Conservation (phyloP, 1,284 basidiomycete species). For the Papiliotrema flavescens region DNA sequence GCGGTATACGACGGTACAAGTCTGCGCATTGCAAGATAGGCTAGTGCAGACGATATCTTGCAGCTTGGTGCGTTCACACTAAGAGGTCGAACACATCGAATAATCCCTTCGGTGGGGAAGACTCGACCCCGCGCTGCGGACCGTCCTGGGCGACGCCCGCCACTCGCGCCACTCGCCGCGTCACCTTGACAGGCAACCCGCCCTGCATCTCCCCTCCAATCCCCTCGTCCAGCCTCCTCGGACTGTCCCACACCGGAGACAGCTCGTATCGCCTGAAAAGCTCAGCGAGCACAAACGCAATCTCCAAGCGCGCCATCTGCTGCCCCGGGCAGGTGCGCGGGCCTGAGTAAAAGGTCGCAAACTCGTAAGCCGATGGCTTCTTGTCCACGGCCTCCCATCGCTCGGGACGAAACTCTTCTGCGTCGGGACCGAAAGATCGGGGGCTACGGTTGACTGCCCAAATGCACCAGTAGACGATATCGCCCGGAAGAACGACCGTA, state of each 20-base stretch:
- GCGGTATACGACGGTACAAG: too few relatives aligned
- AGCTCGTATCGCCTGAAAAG: conserved; percentile 16
- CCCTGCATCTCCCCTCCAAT: conserved; percentile 15
- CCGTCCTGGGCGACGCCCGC: too few relatives aligned
- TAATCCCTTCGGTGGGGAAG: too few relatives aligned
- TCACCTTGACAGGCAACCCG: too few relatives aligned
- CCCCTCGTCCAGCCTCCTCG: conserved; percentile 10
- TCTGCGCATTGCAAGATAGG: too few relatives aligned
- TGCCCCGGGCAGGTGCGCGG: conserved; percentile 26
- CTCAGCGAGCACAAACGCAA: conserved; percentile 13
- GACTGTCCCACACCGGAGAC: conserved; percentile 3
- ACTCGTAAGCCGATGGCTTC: conserved; percentile 21
- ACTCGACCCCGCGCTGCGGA: too few relatives aligned
- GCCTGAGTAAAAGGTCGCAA: conserved; percentile 26
- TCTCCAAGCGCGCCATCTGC: conserved; percentile 17
- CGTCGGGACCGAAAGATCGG: conserved; percentile 13
- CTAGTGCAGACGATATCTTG: too few relatives aligned
- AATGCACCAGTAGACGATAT: conserved; percentile 19
- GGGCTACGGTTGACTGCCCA: conserved; percentile 18
- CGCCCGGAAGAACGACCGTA: conserved; percentile 11
- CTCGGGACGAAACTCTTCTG: conserved; percentile 14
- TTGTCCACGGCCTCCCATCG: conserved; percentile 12
- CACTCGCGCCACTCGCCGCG: too few relatives aligned
- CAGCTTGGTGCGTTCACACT: too few relatives aligned
- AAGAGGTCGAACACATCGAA: too few relatives aligned